Conservation (phyloP, 352 stramenopile genomes). For the Blastocystis sp. region DNA sequence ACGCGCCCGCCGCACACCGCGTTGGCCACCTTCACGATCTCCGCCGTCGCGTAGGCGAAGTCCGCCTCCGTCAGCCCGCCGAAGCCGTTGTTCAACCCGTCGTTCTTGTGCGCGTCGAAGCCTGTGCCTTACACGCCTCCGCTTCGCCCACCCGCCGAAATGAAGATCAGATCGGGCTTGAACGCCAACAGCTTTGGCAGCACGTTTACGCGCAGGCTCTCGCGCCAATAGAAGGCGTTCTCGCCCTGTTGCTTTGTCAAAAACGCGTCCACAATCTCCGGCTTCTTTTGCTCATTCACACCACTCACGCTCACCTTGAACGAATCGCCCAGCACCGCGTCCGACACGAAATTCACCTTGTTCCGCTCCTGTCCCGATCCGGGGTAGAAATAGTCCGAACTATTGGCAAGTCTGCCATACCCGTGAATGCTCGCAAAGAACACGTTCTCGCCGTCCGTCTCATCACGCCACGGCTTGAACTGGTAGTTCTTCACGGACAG, state of each 20-base stretch:
- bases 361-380: slow-evolving; percentile 27
- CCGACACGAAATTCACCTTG: slow-evolving; percentile 14
- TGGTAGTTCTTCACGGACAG: slow-evolving; percentile 13
- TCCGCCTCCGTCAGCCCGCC: slow-evolving; percentile 71
- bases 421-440: slow-evolving; percentile 68
- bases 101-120: slow-evolving; percentile 72
- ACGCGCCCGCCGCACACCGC: slow-evolving; percentile 66
- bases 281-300: slow-evolving; percentile 13
- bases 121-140: slow-evolving; percentile 7
- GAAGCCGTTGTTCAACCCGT: slow-evolving; percentile 73
- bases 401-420: slow-evolving; percentile 46
- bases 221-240: slow-evolving; percentile 62
- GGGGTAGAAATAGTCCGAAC: slow-evolving; percentile 58
- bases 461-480: slow-evolving; percentile 62
- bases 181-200: slow-evolving; percentile 71
- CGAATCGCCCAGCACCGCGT: not conserved
- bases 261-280: slow-evolving; percentile 31
- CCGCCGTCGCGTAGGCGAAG: slow-evolving; percentile 72
- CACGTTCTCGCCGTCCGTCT: slow-evolving; percentile 56
- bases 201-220: slow-evolving; percentile 65
- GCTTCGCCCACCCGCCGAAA: slow-evolving; percentile 70
- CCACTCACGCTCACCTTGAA: not conserved
- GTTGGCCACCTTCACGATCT: slow-evolving; percentile 71
- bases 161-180: slow-evolving; percentile 73
- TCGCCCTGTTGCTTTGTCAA: slow-evolving; percentile 21